Base-by-base conservation (phyloP, 768 basidiomycete genomes). In the Amylocystis lapponica region DNA sequence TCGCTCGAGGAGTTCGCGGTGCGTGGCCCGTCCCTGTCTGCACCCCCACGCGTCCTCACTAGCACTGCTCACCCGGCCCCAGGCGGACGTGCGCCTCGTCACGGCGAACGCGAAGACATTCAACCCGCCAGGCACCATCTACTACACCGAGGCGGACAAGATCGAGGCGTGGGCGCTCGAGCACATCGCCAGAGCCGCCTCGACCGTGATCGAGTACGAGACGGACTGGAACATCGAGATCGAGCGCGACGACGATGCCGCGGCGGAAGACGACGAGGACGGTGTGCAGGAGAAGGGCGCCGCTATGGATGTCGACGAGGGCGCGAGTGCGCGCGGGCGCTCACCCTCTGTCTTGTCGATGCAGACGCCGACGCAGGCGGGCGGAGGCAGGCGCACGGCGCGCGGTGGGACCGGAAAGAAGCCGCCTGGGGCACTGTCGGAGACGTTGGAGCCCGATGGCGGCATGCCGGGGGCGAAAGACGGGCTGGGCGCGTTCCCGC, bases 151-250 rank as follows among this genome's bases (percentile, higher is more conserved):
- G 58, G 87, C 87, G 0, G 83, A 84, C 23, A 67, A 78, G 30
- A 71, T 90, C 21, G 83, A 87, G 51, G 48, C 59, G 0, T 89
- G 78, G 76, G 84, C 76, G 1, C 66, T 85, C 12, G 85, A 89
- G 6, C 83, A 85, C 50, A 86, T 90, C 53, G 57, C 74, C 35
- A 82, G 80, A 49, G 83, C 82, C 0, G 70, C 84, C 2, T 66
- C 76, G 0, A 83, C 79, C 13, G 86, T 88, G 31, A 86, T 88
- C 45, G 85, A 88, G 43, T 83, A 82, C 57, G 86, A 88, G 64
- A 79, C 82, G 1, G 83, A 87, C 57, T 88, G 86, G 86, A 87
- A 85, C 52, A 82, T 88, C 45, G 86, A 90, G 40, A 67, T 84
- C 8, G 86, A 86, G 54, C 75, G 52, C 21, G 65, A 68, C 30